phyloP scores from a whole-genome alignment of 306 rosid species.

The Dryas alaskensis region DNA sequence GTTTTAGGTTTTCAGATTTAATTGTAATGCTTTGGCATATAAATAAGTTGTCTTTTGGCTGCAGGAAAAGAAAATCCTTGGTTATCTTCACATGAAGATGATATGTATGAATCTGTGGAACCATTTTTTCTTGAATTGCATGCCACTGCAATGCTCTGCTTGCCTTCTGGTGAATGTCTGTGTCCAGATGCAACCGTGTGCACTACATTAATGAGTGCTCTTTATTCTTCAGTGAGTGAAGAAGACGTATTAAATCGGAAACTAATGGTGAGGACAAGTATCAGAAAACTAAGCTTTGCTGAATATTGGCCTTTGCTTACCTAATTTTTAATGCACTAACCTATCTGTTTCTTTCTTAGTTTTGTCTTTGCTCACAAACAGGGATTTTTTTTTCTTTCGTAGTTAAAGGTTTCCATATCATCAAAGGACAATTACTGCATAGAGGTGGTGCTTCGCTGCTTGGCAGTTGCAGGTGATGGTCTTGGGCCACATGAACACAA shows the following conservation, averaged over 20 bases:
- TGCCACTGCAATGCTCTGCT: slow-evolving; percentile 88
- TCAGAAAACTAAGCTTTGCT: background rate
- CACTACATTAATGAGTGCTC: slow-evolving; percentile 75
- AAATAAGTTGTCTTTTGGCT: slow-evolving; percentile 27
- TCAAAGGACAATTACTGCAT: slow-evolving; percentile 68
- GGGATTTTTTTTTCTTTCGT: slow-evolving; percentile 17
- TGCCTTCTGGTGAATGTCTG: slow-evolving; percentile 91
- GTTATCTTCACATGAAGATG: slow-evolving; percentile 50
- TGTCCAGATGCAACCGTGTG: slow-evolving; percentile 89
- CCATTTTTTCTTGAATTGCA: slow-evolving; percentile 80
- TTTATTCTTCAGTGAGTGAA: slow-evolving; percentile 68
- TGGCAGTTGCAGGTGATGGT: slow-evolving; percentile 82
- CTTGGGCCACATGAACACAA: slow-evolving; percentile 55
- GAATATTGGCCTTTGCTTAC: slow-evolving; percentile 8
- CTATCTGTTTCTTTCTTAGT: background rate
- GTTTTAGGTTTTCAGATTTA: background rate
- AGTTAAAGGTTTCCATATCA: slow-evolving; percentile 78
- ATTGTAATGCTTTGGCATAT: background rate
- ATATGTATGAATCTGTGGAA: slow-evolving; percentile 46
- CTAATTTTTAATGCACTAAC: slow-evolving; percentile 14
- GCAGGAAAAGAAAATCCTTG: slow-evolving; percentile 76
- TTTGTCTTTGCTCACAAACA: slow-evolving; percentile 21
- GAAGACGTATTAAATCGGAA: slow-evolving; percentile 64
- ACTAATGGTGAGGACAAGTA: slow-evolving; percentile 43
- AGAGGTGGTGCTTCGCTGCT: slow-evolving; percentile 85